phyloP scores from a whole-genome alignment of 2,329 filamentous ascomycete species.

The Orbilia ellipsospora region DNA sequence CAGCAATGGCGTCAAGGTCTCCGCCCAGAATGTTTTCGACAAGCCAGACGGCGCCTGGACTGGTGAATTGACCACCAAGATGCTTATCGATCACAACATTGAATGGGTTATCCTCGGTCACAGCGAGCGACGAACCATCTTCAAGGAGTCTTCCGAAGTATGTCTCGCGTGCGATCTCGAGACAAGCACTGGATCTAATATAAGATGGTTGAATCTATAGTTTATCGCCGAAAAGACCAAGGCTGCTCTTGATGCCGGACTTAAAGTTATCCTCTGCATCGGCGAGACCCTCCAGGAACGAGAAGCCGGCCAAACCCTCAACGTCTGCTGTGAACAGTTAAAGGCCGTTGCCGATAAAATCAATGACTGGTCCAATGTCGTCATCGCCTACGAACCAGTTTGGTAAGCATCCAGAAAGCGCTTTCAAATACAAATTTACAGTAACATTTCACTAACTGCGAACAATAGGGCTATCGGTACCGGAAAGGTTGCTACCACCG shows the following conservation, averaged over 20 bases:
- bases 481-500: constrained; percentile 68
- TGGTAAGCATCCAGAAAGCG: constrained; percentile 74
- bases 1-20: constrained; percentile 74
- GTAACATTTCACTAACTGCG: not conserved
- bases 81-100: constrained; percentile 89
- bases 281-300: constrained; percentile 94
- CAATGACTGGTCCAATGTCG: constrained; percentile 88
- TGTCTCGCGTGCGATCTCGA: constrained; percentile 33
- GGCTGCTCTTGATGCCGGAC: constrained; percentile 84
- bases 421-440: not conserved
- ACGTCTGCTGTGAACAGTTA: constrained; percentile 86
- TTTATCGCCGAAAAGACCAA: constrained; percentile 95
- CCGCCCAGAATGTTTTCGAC: constrained; percentile 97
- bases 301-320: constrained; percentile 84
- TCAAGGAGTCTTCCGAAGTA: constrained; percentile 82
- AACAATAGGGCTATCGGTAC: constrained; percentile 76
- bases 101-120: constrained; percentile 93
- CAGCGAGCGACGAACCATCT: constrained; percentile 90
- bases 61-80: constrained; percentile 91
- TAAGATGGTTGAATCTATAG: constrained; percentile 58
- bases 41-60: constrained; percentile 97
- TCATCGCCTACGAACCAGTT: constrained; percentile 98
- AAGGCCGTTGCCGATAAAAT: constrained; percentile 77
- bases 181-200: no score
- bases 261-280: constrained; percentile 95